A percentile compares a stretch with the other conserved stretches of the same genome.
phyloP scores from a whole-genome alignment of 805 yeast species.

The Groenewaldozyma tartarivorans region DNA sequence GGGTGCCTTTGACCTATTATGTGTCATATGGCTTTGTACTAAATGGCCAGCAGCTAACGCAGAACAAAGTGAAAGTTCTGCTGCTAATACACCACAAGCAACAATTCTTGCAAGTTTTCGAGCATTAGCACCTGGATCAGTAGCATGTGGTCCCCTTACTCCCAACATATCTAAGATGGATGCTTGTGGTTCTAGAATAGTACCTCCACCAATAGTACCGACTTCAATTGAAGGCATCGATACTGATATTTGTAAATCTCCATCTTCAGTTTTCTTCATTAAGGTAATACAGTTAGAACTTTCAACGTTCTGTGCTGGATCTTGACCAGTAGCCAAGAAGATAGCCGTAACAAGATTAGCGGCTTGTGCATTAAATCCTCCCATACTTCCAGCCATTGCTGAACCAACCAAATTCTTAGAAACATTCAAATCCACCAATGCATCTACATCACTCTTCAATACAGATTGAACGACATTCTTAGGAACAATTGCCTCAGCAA shows the following conservation, averaged over 20 bases:
- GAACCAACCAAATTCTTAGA: conserved; percentile 89
- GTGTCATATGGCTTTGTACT: conserved; percentile 95
- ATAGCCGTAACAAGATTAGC: conserved; percentile 94
- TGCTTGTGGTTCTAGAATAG: conserved; percentile 92
- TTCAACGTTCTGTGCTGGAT: conserved; percentile 99
- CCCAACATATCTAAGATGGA: conserved; percentile 93
- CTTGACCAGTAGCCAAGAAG: conserved; percentile 93
- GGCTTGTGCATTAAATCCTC: conserved; percentile 98
- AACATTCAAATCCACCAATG: conserved; percentile 81
- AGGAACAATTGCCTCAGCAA: conserved; percentile 91
- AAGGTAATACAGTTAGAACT: conserved; percentile 94
- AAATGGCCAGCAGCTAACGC: conserved; percentile 98
- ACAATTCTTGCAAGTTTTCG: conserved; percentile 85
- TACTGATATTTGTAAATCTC: conserved; percentile 85
- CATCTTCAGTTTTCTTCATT: conserved; percentile 66
- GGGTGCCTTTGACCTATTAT: conserved; percentile 62
- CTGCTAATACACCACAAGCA: conserved; percentile 92
- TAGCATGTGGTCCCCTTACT: conserved; percentile 91
- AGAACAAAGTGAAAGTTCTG: conserved; percentile 86
- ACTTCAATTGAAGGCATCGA: conserved; percentile 99
- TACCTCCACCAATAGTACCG: conserved; percentile 99
- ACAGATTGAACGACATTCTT: conserved; percentile 70
- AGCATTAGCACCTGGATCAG: conserved; percentile 90
- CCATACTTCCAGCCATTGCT: conserved; percentile 97
- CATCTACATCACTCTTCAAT: conserved; percentile 84